Conservation (phyloP, 2,329 filamentous ascomycete genomes). For the Colletotrichum cereale region DNA sequence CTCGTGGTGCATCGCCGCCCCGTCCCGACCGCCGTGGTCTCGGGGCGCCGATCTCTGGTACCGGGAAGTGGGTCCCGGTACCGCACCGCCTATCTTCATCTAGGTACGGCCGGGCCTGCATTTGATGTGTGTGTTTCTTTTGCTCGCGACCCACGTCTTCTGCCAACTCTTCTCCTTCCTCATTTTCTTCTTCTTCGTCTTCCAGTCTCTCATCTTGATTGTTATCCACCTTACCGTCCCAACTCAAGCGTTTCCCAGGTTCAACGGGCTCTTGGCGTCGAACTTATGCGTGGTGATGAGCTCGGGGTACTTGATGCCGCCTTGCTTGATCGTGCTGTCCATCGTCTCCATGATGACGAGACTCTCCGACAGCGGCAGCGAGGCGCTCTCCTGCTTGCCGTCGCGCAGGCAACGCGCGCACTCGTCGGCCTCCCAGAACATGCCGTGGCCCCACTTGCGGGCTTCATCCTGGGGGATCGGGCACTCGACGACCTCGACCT, state of each 20-base stretch:
- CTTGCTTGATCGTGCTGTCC: conserved; percentile 67
- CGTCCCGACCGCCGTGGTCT: conserved; percentile 16
- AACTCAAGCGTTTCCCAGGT: conserved; percentile 60
- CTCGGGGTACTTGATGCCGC: conserved; percentile 66
- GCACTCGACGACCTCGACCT: conserved; percentile 64
- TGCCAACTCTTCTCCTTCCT: background rate
- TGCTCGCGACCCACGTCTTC: background rate
- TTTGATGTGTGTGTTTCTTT: background rate
- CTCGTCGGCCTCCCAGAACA: conserved; percentile 92
- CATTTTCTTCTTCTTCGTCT: background rate
- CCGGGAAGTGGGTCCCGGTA: conserved; percentile 1
- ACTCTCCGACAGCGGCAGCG: conserved; percentile 80
- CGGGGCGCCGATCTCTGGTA: background rate
- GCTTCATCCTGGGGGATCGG: conserved; percentile 65
- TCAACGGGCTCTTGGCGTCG: conserved; percentile 71
- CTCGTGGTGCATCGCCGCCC: conserved; percentile 7
- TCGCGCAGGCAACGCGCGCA: conserved; percentile 80
- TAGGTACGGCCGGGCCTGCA: background rate
- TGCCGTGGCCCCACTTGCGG: conserved; percentile 75
- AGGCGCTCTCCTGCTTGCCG: conserved; percentile 80
- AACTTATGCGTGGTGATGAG: conserved; percentile 69
- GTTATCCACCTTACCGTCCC: background rate
- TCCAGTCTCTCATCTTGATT: background rate
- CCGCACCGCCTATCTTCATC: background rate
- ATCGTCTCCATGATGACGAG: conserved; percentile 85